A percentile compares a stretch with the other conserved stretches of the same genome.
Evolutionary conservation across 2,329 filamentous ascomycete genomes (phyloP).

Genomic region (Colletotrichum truncatum): DNA sequence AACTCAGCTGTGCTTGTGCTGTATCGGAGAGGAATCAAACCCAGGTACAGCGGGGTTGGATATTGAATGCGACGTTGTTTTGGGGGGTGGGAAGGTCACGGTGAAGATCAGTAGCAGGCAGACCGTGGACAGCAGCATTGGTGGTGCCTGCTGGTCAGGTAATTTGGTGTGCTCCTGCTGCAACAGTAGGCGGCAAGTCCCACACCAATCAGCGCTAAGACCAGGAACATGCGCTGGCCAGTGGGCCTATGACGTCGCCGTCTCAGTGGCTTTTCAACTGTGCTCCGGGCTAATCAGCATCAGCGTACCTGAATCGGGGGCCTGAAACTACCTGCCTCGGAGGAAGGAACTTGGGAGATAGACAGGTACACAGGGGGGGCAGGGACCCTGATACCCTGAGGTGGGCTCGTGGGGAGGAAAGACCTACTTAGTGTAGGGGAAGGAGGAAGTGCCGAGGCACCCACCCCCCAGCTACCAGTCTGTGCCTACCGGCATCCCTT

Average conservation of each 20-base stretch:
- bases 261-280: background rate
- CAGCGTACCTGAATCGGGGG: background rate
- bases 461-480: too few species aligned
- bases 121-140: background rate
- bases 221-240: conserved; percentile 23
- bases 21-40: conserved; percentile 2
- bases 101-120: background rate
- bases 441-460: background rate
- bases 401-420: background rate
- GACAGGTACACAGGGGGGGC: background rate
- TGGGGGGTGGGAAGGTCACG: background rate
- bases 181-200: conserved; percentile 20
- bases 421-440: too few species aligned
- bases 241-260: conserved; percentile 25
- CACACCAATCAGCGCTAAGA: conserved; percentile 21
- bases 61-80: conserved; percentile 9
- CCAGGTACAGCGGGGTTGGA: conserved; percentile 25
- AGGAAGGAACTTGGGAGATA: background rate
- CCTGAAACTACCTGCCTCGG: conserved; percentile 5
- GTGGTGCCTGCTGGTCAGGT: background rate
- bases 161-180: background rate
- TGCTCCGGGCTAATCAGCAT: conserved; percentile 2
- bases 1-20: background rate
- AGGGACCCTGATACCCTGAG: background rate
- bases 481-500: too few species aligned